A percentile compares a stretch with the other conserved stretches of the same genome.
Evolutionary conservation across 139 green algal species (phyloP).

Genomic region (Klebsormidium nitens): DNA sequence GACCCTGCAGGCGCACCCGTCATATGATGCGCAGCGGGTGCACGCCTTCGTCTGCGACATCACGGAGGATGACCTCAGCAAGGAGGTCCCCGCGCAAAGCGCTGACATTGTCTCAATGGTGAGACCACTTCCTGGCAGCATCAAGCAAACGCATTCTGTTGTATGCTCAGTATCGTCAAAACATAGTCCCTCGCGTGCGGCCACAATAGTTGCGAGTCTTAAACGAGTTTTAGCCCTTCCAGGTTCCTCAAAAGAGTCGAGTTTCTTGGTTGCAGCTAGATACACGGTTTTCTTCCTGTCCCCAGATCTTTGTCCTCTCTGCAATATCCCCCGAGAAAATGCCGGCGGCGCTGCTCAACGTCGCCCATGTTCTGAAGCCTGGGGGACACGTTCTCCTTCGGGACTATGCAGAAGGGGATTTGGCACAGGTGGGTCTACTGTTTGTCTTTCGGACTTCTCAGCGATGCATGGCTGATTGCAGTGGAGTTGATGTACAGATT

Average conservation of each 20-base stretch:
- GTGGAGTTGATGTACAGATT: too few relatives aligned
- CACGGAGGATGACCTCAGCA: slow-evolving; percentile 38
- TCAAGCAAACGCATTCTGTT: slow-evolving; percentile 13
- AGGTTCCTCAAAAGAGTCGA: too few relatives aligned
- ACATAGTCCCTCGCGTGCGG: too few relatives aligned
- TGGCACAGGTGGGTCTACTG: slow-evolving; percentile 45
- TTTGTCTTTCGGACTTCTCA: slow-evolving; percentile 3
- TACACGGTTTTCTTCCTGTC: too few relatives aligned
- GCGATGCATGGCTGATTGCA: too few relatives aligned
- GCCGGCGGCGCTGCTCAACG: slow-evolving; percentile 26
- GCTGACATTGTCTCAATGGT: slow-evolving; percentile 35
- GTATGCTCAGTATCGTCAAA: slow-evolving; percentile 51
- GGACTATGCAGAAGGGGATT: slow-evolving; percentile 54
- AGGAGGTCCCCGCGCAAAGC: background rate
- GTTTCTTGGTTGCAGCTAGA: too few relatives aligned
- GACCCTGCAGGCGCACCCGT: background rate
- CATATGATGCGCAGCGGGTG: slow-evolving; percentile 39
- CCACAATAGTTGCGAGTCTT: too few relatives aligned
- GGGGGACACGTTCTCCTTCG: slow-evolving; percentile 43
- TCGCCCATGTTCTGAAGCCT: slow-evolving; percentile 25
- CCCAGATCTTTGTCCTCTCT: slow-evolving; percentile 84
- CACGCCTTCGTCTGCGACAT: slow-evolving; percentile 81
- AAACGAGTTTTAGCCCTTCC: too few relatives aligned
- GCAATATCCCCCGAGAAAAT: slow-evolving; percentile 67
- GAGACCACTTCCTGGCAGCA: too few relatives aligned